phyloP scores from a whole-genome alignment of 495 filamentous ascomycete species.

The Podospora didyma region DNA sequence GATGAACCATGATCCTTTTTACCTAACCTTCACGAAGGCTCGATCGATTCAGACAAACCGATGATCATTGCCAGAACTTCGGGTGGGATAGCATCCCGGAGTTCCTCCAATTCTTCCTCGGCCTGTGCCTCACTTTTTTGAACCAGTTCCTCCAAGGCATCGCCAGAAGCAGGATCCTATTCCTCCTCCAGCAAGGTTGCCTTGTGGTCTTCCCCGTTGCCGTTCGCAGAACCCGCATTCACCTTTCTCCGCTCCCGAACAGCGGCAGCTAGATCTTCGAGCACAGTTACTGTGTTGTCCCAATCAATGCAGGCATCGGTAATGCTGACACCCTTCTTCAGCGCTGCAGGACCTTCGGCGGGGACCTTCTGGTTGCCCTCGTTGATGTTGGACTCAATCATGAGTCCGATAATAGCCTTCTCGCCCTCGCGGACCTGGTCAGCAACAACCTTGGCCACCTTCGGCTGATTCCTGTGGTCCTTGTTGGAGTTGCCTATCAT shows the following conservation, averaged over 20 bases:
- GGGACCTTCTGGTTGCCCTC: slow-evolving; percentile 96
- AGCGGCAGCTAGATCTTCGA: slow-evolving; percentile 85
- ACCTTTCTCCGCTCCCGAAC: slow-evolving; percentile 68
- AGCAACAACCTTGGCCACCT: slow-evolving; percentile 77
- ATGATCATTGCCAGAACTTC: no score
- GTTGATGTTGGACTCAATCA: slow-evolving; percentile 98
- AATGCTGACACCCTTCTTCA: slow-evolving; percentile 93
- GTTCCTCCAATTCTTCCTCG: no score
- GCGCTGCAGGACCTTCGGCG: slow-evolving; percentile 66
- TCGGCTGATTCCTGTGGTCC: slow-evolving; percentile 83
- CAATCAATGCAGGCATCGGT: slow-evolving; percentile 97
- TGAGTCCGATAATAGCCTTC: slow-evolving; percentile 85
- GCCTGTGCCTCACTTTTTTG: no score
- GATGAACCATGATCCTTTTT: no score
- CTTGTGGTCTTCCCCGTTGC: slow-evolving; percentile 21
- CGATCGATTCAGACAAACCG: no score
- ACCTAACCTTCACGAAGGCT: no score
- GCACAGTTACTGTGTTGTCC: slow-evolving; percentile 77
- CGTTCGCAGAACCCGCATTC: slow-evolving; percentile 22
- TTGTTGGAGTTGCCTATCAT: slow-evolving; percentile 65
- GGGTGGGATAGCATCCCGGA: no score
- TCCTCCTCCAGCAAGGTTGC: slow-evolving; percentile 43
- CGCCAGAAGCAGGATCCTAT: slow-evolving; percentile 14
- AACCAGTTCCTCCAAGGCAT: no score
- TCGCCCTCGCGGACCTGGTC: slow-evolving; percentile 86